These are phyloP conservation scores for Lepraria neglecta DNA, from an alignment of 495 filamentous ascomycete genomes.

Conservation along the genomic window DNA sequence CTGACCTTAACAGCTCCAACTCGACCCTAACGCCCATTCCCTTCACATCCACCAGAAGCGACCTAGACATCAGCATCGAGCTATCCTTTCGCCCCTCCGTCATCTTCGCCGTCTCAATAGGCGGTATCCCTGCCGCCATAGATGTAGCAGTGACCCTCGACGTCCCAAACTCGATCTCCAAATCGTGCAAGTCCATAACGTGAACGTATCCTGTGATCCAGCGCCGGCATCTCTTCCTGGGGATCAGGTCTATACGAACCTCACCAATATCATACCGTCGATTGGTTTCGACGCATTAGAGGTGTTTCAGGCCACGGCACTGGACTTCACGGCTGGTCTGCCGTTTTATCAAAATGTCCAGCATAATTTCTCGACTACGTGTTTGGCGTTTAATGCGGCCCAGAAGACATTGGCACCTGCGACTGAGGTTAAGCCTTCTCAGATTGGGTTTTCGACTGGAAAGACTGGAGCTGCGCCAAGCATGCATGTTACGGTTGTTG, in stretches of 20 bases:
- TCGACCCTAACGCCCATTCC: slow-evolving; percentile 8
- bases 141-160: slow-evolving; percentile 9
- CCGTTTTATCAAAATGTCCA: not conserved
- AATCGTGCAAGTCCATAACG: slow-evolving; percentile 13
- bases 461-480: not conserved
- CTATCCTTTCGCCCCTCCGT: slow-evolving; percentile 18
- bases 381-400: slow-evolving; percentile 4
- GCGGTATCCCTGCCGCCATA: not conserved
- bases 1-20: slow-evolving; percentile 2
- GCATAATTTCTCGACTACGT: not conserved
- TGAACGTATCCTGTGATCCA: slow-evolving; percentile 6
- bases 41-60: not conserved
- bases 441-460: not conserved
- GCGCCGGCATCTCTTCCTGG: not conserved
- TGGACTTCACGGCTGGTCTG: not conserved
- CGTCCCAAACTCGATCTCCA: slow-evolving; percentile 7
- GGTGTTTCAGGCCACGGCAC: slow-evolving; percentile 1
- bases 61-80: slow-evolving; percentile 8
- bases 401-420: slow-evolving; percentile 13
- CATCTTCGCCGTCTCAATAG: slow-evolving; percentile 1
- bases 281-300: slow-evolving; percentile 14
- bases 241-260: slow-evolving; percentile 10
- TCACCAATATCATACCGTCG: slow-evolving; percentile 11
- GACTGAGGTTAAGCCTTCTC: slow-evolving; percentile 1
- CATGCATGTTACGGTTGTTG: not conserved